Conservation (phyloP, 371 early-diverging fungal species). For the Haplosporangium sp. region DNA sequence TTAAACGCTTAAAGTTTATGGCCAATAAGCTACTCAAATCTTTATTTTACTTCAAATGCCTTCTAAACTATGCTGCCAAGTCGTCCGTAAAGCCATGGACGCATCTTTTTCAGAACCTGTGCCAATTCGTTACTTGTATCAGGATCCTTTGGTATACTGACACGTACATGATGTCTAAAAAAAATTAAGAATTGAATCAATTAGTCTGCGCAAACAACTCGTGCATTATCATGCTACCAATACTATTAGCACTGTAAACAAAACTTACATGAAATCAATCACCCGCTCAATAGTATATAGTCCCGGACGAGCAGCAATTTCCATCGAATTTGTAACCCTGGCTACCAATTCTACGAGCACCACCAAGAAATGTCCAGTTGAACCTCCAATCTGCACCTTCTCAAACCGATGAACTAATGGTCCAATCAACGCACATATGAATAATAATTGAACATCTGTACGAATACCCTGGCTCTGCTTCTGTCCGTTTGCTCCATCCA, state of each 20-base stretch:
- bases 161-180: conserved; percentile 41
- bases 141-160: conserved; percentile 40
- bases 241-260: background rate
- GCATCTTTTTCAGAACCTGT: conserved; percentile 28
- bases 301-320: conserved; percentile 35
- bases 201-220: background rate
- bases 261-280: conserved; percentile 49
- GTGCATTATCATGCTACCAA: background rate
- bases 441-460: conserved; percentile 81
- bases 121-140: conserved; percentile 42
- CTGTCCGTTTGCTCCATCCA: conserved; percentile 6
- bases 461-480: conserved; percentile 52
- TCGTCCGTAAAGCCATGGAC: conserved; percentile 49
- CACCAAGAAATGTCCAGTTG: conserved; percentile 44
- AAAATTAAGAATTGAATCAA: background rate
- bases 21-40: too few species aligned
- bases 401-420: conserved; percentile 82
- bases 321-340: conserved; percentile 24
- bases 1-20: too few species aligned
- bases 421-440: conserved; percentile 78
- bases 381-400: conserved; percentile 57
- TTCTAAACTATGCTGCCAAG: conserved; percentile 37
- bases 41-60: background rate
- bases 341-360: conserved; percentile 36
- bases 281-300: conserved; percentile 37